Conservation (phyloP, 2,329 filamentous ascomycete species). For the Claviceps sorghi region DNA sequence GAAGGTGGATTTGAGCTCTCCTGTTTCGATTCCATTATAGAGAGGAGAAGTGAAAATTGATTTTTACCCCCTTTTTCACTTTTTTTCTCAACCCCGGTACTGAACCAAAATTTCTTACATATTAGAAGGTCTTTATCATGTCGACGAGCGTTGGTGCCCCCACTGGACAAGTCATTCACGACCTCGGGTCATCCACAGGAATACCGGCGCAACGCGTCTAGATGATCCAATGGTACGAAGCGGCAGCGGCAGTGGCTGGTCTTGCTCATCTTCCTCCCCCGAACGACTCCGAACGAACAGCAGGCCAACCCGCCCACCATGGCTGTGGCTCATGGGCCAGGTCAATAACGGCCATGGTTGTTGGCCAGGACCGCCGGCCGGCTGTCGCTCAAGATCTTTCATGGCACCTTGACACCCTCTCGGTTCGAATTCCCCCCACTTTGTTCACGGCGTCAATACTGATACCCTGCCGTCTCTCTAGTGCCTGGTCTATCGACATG, state of each 20-base stretch:
- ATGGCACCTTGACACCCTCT: not conserved
- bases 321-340: too few species aligned
- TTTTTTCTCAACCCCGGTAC: too few species aligned
- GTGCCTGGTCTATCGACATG: not conserved
- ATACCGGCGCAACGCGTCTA: not conserved
- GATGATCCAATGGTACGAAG: not conserved
- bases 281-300: too few species aligned
- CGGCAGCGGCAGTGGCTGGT: not conserved
- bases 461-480: not conserved
- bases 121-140: too few species aligned
- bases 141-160: too few species aligned
- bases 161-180: too few species aligned
- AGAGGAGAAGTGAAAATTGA: too few species aligned
- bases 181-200: not conserved
- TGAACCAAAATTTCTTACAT: too few species aligned
- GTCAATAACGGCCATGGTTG: too few species aligned
- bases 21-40: too few species aligned
- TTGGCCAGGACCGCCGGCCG: not conserved
- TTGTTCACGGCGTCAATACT: not conserved
- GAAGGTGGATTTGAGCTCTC: too few species aligned
- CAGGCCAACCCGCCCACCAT: not conserved
- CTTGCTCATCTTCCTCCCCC: not conserved
- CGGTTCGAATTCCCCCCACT: not conserved
- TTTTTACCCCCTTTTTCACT: too few species aligned
- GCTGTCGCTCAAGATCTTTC: not conserved